Evolutionary conservation across 306 rosid genomes (phyloP).

Genomic region (Trifolium repens): DNA sequence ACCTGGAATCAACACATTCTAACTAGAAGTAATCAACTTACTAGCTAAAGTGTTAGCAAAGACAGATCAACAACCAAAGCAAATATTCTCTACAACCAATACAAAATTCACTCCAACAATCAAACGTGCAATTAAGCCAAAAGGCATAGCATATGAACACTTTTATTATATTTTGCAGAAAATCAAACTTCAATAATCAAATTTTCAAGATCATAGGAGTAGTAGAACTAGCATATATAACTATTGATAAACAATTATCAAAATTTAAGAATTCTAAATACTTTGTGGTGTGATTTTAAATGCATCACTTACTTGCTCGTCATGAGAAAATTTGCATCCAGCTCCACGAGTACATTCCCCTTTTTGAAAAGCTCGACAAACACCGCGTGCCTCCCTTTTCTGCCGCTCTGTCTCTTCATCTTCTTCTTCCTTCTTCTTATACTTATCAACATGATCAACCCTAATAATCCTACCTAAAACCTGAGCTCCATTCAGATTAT

Average conservation of each 20-base stretch:
- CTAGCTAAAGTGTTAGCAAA: constrained; percentile 4
- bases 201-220: constrained; percentile 1
- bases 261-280: background rate
- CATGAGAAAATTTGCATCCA: constrained; percentile 87
- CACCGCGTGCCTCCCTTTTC: constrained; percentile 92
- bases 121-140: constrained; percentile 26
- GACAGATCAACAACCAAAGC: background rate
- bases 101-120: background rate
- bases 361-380: constrained; percentile 91
- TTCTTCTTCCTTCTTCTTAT: constrained; percentile 93
- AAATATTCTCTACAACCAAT: background rate
- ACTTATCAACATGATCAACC: constrained; percentile 85
- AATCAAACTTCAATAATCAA: constrained; percentile 1
- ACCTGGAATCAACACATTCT: background rate
- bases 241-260: background rate
- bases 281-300: constrained; percentile 7
- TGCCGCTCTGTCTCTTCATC: constrained; percentile 80
- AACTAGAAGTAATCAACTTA: background rate
- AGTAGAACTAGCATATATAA: background rate
- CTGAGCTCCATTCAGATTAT: constrained; percentile 91
- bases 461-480: constrained; percentile 76
- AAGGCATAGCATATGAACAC: constrained; percentile 4
- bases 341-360: constrained; percentile 96
- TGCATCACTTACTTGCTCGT: constrained; percentile 67
- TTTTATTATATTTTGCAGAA: background rate